Conservation (phyloP, 176 grass and related monocot genomes). For the Chrysopogon serrulatus region DNA sequence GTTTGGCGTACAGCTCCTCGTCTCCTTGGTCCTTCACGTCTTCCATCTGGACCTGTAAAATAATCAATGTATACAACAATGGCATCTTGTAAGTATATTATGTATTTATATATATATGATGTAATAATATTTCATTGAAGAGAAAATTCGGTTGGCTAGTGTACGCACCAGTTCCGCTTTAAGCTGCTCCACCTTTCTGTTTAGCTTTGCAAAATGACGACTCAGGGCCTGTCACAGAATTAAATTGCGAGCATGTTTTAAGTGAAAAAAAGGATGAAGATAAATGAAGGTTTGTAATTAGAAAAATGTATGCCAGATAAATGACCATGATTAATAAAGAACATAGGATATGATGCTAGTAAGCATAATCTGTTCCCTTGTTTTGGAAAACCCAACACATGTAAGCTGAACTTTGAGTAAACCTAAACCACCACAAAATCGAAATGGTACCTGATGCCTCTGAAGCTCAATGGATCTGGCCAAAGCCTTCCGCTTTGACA, state of each 20-base stretch:
- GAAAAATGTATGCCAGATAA: neutral
- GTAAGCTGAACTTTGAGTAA: neutral
- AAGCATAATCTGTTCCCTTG: neutral
- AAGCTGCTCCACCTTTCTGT: constrained; percentile 55
- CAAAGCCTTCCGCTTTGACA: constrained; percentile 81
- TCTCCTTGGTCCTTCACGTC: constrained; percentile 57
- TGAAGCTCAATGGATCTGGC: constrained; percentile 85
- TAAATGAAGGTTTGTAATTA: neutral
- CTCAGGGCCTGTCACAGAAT: constrained; percentile 46
- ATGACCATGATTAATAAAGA: neutral
- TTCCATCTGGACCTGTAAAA: constrained; percentile 71
- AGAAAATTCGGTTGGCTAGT: neutral
- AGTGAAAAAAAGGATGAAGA: neutral
- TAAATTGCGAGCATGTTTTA: neutral
- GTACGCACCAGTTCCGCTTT: constrained; percentile 68
- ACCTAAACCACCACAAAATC: neutral
- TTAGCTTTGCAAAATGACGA: constrained; percentile 52
- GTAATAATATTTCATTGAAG: neutral
- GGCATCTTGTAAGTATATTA: neutral
- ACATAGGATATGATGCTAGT: neutral
- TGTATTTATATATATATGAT: neutral
- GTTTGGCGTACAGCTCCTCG: constrained; percentile 55
- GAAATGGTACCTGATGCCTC: constrained; percentile 60
- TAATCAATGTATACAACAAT: neutral
- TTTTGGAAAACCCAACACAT: neutral